Conservation (phyloP, 768 basidiomycete species). For the Podaxis sp. region DNA sequence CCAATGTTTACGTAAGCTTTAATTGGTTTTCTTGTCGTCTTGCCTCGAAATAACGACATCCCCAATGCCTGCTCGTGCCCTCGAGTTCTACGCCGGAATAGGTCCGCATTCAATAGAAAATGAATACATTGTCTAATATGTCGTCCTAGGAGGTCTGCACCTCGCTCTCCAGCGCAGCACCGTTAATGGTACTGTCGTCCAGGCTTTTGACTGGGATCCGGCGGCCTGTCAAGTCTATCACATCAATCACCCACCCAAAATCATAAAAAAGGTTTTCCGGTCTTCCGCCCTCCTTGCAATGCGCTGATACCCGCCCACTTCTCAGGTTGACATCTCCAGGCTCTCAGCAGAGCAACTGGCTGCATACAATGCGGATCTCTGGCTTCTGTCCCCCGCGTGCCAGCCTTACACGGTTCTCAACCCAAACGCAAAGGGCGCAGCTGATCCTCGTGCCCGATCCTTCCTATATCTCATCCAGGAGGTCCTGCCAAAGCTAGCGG, state of each 20-base stretch:
- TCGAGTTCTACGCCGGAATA: conserved; percentile 83
- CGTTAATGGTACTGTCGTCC: conserved; percentile 47
- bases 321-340: conserved; percentile 60
- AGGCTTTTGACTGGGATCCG: conserved; percentile 86
- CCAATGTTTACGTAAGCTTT: conserved; percentile 10
- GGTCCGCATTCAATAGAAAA: conserved; percentile 38
- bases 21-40: conserved; percentile 8
- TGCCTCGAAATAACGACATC: background rate
- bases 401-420: conserved; percentile 85
- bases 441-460: conserved; percentile 73
- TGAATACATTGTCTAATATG: conserved; percentile 4
- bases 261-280: conserved; percentile 49
- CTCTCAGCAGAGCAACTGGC: conserved; percentile 51
- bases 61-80: conserved; percentile 31
- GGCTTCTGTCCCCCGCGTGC: conserved; percentile 82
- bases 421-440: conserved; percentile 65
- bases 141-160: conserved; percentile 64
- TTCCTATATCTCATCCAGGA: conserved; percentile 69
- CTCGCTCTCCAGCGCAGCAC: conserved; percentile 57
- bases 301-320: background rate
- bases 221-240: conserved; percentile 69
- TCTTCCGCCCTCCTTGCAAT: background rate
- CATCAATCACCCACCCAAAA: conserved; percentile 50
- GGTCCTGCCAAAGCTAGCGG: conserved; percentile 60
- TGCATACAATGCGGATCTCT: conserved; percentile 53